Percentiles rank a stretch among this genome's conserved stretches.
Conservation (phyloP, 2,329 filamentous ascomycete species). For the Xylariaceae sp. region DNA sequence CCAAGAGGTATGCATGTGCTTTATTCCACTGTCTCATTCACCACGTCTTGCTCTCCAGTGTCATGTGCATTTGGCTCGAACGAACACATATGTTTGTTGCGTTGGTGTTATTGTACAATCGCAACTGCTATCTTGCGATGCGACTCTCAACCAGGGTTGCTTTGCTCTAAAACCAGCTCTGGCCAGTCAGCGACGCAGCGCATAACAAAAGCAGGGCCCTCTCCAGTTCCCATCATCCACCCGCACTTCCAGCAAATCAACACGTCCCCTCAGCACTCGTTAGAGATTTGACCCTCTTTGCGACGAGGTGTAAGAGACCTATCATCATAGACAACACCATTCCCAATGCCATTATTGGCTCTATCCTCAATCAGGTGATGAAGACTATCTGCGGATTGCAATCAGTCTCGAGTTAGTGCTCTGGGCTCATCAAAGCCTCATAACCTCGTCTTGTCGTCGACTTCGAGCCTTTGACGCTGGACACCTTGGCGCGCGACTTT, state of each 20-base stretch:
- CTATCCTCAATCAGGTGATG: slow-evolving; percentile 50
- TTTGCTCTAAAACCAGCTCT: slow-evolving; percentile 18
- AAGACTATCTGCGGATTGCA: slow-evolving; percentile 39
- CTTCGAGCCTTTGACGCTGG: slow-evolving; percentile 13
- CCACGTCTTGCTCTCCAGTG: not conserved
- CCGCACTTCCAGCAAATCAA: slow-evolving; percentile 47
- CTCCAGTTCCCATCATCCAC: slow-evolving; percentile 20
- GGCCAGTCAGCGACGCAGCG: slow-evolving; percentile 32
- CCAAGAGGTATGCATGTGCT: not conserved
- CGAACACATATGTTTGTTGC: too few species aligned
- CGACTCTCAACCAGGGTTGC: slow-evolving; percentile 20
- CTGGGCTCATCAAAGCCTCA: slow-evolving; percentile 31
- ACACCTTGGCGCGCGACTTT: slow-evolving; percentile 19
- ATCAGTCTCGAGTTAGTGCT: slow-evolving; percentile 28
- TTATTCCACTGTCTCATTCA: slow-evolving; percentile 1
- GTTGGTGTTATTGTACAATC: slow-evolving; percentile 4
- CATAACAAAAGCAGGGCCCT: slow-evolving; percentile 22
- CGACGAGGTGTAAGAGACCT: slow-evolving; percentile 41
- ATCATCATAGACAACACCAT: slow-evolving; percentile 45
- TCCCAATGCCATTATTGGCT: slow-evolving; percentile 46
- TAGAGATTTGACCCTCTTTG: slow-evolving; percentile 34
- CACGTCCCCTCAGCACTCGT: slow-evolving; percentile 39
- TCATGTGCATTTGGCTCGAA: too few species aligned
- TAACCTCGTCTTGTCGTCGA: slow-evolving; percentile 13
- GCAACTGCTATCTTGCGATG: slow-evolving; percentile 17